phyloP scores from a whole-genome alignment of 179 eudicot species.

The Corrigiola litoralis region DNA sequence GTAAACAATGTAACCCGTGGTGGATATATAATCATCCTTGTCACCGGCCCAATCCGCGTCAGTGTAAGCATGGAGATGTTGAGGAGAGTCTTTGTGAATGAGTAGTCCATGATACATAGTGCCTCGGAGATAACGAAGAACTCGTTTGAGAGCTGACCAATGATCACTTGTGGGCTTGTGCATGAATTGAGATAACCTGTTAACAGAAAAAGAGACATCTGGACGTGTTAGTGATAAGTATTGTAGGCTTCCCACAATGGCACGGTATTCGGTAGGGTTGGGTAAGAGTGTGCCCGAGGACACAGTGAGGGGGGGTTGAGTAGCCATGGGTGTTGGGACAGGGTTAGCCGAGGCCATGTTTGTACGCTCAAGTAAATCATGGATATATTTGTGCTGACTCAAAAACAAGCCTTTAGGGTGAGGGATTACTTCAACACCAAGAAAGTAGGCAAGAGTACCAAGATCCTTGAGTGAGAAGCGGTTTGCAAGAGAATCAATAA shows the following conservation, averaged over 20 bases:
- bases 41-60: too few species aligned
- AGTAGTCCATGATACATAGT: too few species aligned
- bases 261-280: not conserved
- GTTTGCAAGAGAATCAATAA: not conserved
- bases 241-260: not conserved
- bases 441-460: not conserved
- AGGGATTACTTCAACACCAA: not conserved
- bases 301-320: not conserved
- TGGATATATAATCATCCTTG: too few species aligned
- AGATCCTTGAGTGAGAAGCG: not conserved
- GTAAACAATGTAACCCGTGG: not conserved
- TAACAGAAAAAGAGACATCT: not conserved
- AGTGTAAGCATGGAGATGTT: too few species aligned
- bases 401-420: not conserved
- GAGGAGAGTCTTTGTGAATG: too few species aligned
- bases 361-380: not conserved
- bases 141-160: not conserved
- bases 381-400: not conserved
- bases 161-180: not conserved
- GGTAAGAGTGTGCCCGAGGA: not conserved
- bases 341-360: not conserved
- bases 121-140: not conserved
- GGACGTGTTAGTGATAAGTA: not conserved
- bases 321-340: not conserved
- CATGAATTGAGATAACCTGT: not conserved